Evolutionary conservation across 2,329 filamentous ascomycete species (phyloP), one percentile per base, ranked within the genome.

Genomic region (Fusarium mangiferae): DNA sequence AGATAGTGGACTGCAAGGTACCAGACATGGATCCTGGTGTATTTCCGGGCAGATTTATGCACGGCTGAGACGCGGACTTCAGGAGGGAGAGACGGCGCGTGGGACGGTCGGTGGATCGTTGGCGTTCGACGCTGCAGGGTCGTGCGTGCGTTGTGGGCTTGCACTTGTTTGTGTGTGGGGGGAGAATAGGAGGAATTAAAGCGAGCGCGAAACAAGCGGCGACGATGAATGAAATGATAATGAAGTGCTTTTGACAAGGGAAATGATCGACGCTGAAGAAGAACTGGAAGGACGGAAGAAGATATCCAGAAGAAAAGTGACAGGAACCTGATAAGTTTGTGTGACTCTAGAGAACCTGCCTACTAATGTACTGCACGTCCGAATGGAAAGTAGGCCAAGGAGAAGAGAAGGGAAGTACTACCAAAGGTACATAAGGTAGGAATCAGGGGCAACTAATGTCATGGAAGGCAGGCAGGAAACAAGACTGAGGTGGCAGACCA

Each of bases 51-150:
- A 72, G 75, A 66, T 76, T 77, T 78, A 78, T 78, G 76, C 76
- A 78, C 75, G 76, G 76, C 76, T 78, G 76, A 78, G 76, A 78
- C 76, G 76, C 76, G 73, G 74, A 78, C 74, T 77, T 78, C 76
- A 78, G 76, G 76, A 78, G 76, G 70, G 62, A 75, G 74, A 76
- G 73, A 75, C 71, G 76, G 75, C 75, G 76, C 73, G 73, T 78
- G 76, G 76, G 76, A 77, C 76, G 76, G 75, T 78, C 73, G 69
- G 76, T 77, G 76, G 76, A 74, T 74, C 70, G 73, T 66, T 74
- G 75, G 70, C 67, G 73, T 61, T 67, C 58, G 60, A 73, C 62
- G 68, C 64, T 74, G 72, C 69, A 74, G 68, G 72, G 72, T 75
- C 72, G 73, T 75, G 64, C 72, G 72, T 68, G 60, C 72, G 72